Evolutionary conservation across 1,284 basidiomycete species (phyloP).

Genomic region (Apiotrichum sp.): DNA sequence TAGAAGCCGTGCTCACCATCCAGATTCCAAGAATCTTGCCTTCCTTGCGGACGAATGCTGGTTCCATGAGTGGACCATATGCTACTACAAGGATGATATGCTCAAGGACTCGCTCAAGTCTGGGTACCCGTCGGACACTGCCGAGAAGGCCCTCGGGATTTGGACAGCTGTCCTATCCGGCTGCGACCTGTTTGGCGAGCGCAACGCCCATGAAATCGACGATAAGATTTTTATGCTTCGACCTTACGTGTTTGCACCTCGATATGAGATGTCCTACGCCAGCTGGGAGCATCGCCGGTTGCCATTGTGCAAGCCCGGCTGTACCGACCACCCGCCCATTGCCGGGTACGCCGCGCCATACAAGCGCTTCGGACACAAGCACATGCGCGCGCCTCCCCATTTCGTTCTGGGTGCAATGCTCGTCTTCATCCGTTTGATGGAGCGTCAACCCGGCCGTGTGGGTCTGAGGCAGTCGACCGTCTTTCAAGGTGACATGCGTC

Average conservation of each 20-base stretch:
- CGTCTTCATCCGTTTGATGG: constrained; percentile 34
- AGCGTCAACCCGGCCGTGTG: constrained; percentile 34
- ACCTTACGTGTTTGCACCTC: constrained; percentile 52
- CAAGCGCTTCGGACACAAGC: constrained; percentile 38
- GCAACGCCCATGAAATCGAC: constrained; percentile 47
- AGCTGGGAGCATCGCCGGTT: constrained; percentile 48
- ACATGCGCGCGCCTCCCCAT: constrained; percentile 36
- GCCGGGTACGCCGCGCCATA: constrained; percentile 30
- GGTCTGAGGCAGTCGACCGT: constrained; percentile 24
- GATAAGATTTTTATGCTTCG: constrained; percentile 52
- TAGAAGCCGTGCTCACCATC: too few relatives aligned
- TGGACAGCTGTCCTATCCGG: constrained; percentile 38
- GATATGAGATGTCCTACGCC: constrained; percentile 49
- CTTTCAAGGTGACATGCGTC: constrained; percentile 12
- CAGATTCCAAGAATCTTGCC: constrained; percentile 45
- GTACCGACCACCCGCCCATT: constrained; percentile 20
- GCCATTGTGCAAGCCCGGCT: constrained; percentile 33
- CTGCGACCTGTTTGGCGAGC: constrained; percentile 27
- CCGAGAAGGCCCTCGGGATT: constrained; percentile 35
- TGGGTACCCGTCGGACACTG: constrained; percentile 44
- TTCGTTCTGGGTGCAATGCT: constrained; percentile 33
- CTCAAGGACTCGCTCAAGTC: constrained; percentile 44
- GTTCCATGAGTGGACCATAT: constrained; percentile 36
- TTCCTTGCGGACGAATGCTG: constrained; percentile 41
- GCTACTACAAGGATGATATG: constrained; percentile 43